Evolutionary conservation across 1,139 yeast species (phyloP).

Genomic region (Sugiyamaella paludigena): DNA sequence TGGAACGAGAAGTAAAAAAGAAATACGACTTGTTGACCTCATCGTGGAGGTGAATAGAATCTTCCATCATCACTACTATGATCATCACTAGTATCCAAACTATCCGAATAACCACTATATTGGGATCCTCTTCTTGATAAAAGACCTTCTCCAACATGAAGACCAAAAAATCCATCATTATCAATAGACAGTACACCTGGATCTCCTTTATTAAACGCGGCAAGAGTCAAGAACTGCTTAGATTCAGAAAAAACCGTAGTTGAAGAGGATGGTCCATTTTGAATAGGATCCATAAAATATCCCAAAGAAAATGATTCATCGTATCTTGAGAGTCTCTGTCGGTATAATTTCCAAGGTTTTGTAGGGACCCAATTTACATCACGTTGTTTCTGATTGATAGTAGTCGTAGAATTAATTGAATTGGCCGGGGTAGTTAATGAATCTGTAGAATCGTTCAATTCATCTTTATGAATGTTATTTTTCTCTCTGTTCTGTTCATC

Average conservation of each 20-base stretch:
- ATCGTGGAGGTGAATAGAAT: constrained; percentile 12
- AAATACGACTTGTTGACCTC: not conserved
- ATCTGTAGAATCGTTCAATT: not conserved
- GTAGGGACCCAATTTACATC: constrained; percentile 32
- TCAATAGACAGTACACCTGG: constrained; percentile 28
- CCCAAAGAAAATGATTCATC: constrained; percentile 28
- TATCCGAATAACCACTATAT: constrained; percentile 3
- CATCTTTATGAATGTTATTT: too few species aligned
- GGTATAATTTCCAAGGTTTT: constrained; percentile 35
- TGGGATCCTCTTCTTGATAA: not conserved
- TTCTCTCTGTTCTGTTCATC: not conserved
- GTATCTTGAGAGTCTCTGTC: constrained; percentile 32
- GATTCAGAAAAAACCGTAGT: constrained; percentile 34
- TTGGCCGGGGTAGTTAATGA: not conserved
- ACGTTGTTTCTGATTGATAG: not conserved
- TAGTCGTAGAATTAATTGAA: not conserved
- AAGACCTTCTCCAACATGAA: constrained; percentile 24
- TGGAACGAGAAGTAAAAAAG: too few species aligned
- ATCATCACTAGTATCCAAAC: constrained; percentile 13
- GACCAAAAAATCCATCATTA: constrained; percentile 32
- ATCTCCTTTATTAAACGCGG: constrained; percentile 20
- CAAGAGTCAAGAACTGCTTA: constrained; percentile 32
- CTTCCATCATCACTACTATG: constrained; percentile 11
- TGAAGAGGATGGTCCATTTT: constrained; percentile 9
- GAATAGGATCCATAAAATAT: constrained; percentile 27